These are phyloP conservation scores for Vitis rupestris DNA, from an alignment of 164 flowering plant species.

Conservation along the genomic window DNA sequence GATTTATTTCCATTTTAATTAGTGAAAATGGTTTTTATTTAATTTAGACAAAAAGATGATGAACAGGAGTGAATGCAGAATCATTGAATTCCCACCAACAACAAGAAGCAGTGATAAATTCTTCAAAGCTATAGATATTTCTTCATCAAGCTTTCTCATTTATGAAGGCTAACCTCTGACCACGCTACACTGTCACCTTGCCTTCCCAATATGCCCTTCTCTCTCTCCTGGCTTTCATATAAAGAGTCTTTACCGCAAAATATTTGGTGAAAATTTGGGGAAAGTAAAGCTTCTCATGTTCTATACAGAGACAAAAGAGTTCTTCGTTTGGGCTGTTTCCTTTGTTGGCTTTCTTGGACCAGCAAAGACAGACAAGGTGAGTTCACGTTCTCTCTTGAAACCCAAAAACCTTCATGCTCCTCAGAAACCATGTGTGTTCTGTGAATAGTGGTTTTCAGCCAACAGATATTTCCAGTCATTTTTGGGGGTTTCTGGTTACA, in stretches of 20 bases:
- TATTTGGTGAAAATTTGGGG: not conserved
- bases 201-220: constrained; percentile 11
- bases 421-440: constrained; percentile 4
- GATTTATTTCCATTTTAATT: not conserved
- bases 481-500: constrained; percentile 12
- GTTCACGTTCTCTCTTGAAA: constrained; percentile 16
- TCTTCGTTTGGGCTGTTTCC: constrained; percentile 17
- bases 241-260: not conserved
- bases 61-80: constrained; percentile 16
- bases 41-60: not conserved
- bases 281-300: constrained; percentile 11
- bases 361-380: constrained; percentile 29
- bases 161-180: constrained; percentile 20
- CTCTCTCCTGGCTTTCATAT: constrained; percentile 10
- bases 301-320: constrained; percentile 27
- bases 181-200: constrained; percentile 3
- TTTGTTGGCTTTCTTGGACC: constrained; percentile 26
- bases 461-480: constrained; percentile 1
- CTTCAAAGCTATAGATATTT: constrained; percentile 23
- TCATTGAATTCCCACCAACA: constrained; percentile 40
- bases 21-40: not conserved
- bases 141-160: constrained; percentile 17
- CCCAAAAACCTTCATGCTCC: not conserved
- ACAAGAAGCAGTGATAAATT: constrained; percentile 18
- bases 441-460: constrained; percentile 1